Base-by-base conservation (phyloP, 2,329 filamentous ascomycete genomes). In the Coniochaeta prunicola region DNA sequence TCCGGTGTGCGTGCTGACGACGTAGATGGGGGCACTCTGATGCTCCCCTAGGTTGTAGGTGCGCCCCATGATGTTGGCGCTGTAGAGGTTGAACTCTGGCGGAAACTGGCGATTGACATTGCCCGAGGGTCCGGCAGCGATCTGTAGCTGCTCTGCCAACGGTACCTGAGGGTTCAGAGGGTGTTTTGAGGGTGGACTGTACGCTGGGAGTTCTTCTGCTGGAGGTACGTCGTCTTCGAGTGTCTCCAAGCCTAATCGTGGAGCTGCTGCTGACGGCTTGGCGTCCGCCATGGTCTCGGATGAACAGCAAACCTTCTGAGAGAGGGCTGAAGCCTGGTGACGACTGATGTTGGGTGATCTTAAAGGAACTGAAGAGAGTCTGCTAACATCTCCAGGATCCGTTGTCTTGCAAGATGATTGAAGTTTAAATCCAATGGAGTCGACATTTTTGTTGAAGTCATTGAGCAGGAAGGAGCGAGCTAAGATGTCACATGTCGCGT, bases 51-150 rank as follows among this genome's bases (percentile, higher is more conserved):
- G 61, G 24, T 59, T 59, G 61, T 60, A 70, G 31, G 54, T 42
- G 4, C 63, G 63, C 6, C 19, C n/a, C n/a, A 55, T 30, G 28
- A 55, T 2, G 33, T 8, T 54, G 21, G 24, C 59, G 59, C 48
- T 55, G 64, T 74, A 73, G 57, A 74, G 60, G 63, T 66, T 68
- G 62, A 73, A 70, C 1, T 59, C n/a, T 0, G 62, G 64, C 8
- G 72, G 71, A 63, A 73, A 73, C 58, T 67, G 70, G 50, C 65
- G 66, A 26, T 62, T 60, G 34, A 64, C 33, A 21, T 5, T 24
- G 30, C 17, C n/a, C 8, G 53, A 50, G 7, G 45, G 45, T 21
- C 45, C 45, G 4, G 45, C 45, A 2, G 45, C 24, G 21, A 50
- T 26, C 13, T 50, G 45, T 7, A 50, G 12, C 26, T 50, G 45